Base-by-base conservation (phyloP, 805 yeast genomes). In the Myxozyma kluyveri region DNA sequence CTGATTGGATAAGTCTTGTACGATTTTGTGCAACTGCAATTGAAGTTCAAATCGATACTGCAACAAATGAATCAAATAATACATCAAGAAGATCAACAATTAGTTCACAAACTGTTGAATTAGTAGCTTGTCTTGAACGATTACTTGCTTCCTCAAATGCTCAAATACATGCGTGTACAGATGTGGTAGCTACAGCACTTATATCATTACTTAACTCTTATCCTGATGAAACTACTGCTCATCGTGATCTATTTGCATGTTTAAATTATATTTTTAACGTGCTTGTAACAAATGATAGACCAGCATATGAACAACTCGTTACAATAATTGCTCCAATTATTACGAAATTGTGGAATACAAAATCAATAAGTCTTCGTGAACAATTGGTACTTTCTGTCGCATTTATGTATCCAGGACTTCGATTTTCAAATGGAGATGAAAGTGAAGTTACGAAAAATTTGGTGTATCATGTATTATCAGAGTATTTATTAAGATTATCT, bases 81-180 rank as follows among this genome's bases (percentile, higher is more conserved):
- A 18, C 23, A 35, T 27, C 29, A 19, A 39, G 18, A 27, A 19
- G 33, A 24, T 17, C 44, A 49, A 27, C 49, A 27, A 27, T 45
- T 22, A 31, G 56, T 37, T 31, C 33, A 18, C 50, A 60, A 26
- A 75, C 86, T 32, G 38, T 47, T 21, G 95, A 49, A 18, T 35
- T 57, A 10, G 27, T 57, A 12, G 18, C 23, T 9, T 48, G 52
- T 29, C 37, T 57, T 5, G 41, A 56, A 10, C 9, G 38, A 19
- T 42, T 57, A 17, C 36, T 52, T 18, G 39, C 42, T 12, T 42
- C 48, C 4, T 32, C 54, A 12, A 48, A 33, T n/a, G 52, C 57
- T 17, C 52, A 18, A 12, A 10, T 35, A 17, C 7, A 35, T 21
- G 19, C n/a, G 7, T 17, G 39, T 17, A 5, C n/a, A n/a, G 39